Evolutionary conservation across 192 early-diverging fungal genomes (phyloP).

Genomic region (Jimgerdemannia flammicorona): DNA sequence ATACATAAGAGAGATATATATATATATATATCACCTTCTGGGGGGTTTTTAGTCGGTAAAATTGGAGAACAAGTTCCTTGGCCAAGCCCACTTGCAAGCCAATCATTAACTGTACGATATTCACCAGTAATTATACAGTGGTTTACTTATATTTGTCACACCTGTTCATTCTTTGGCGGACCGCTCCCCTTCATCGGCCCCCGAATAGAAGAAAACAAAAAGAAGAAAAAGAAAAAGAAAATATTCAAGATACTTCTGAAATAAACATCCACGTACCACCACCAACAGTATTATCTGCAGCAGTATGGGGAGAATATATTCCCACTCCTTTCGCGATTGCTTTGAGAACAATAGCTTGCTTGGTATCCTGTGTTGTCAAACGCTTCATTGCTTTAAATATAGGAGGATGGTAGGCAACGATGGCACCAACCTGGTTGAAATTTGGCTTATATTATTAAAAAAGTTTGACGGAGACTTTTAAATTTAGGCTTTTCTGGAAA

Average conservation of each 20-base stretch:
- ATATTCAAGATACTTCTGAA: no score
- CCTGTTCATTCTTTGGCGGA: neutral
- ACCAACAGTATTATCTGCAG: conserved; percentile 72
- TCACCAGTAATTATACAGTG: neutral
- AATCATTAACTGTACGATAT: conserved; percentile 71
- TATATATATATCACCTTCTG: conserved; percentile 31
- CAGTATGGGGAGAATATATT: conserved; percentile 89
- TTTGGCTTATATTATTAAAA: no score
- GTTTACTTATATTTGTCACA: conserved; percentile 2
- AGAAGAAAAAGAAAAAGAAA: neutral
- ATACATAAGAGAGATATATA: no score
- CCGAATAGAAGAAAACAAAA: neutral
- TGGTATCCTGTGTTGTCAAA: conserved; percentile 67
- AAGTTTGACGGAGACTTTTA: no score
- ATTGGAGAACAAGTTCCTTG: conserved; percentile 32
- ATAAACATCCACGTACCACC: conserved; percentile 48
- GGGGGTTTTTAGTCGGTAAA: conserved; percentile 43
- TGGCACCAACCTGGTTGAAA: conserved; percentile 62
- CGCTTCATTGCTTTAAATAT: conserved; percentile 84
- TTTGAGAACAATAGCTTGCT: conserved; percentile 76
- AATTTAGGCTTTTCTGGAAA: neutral
- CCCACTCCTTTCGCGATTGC: conserved; percentile 84
- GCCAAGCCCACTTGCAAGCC: conserved; percentile 75
- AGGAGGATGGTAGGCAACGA: conserved; percentile 93
- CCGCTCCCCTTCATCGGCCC: no score